Conservation (phyloP, 2,329 filamentous ascomycete genomes). For the Endoconidiophora laricicola region DNA sequence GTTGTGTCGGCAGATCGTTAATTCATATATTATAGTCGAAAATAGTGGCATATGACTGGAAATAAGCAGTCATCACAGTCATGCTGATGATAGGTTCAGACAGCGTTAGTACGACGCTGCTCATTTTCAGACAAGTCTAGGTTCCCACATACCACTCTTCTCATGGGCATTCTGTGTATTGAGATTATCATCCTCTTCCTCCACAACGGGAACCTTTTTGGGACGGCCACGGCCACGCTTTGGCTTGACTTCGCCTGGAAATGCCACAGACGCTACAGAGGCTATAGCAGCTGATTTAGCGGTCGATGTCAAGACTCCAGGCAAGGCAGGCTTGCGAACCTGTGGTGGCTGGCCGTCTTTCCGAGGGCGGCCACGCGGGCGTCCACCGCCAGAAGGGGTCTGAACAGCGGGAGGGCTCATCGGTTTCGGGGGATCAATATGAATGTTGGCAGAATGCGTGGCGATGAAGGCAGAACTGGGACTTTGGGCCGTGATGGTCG, state of each 20-base stretch:
- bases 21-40: too few relatives aligned
- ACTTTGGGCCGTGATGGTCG: neutral
- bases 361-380: slow-evolving; percentile 32
- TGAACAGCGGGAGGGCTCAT: too few relatives aligned
- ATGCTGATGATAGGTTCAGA: too few relatives aligned
- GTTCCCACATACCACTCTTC: too few relatives aligned
- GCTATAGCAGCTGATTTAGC: neutral
- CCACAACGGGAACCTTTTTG: slow-evolving; percentile 15
- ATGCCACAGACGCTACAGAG: neutral
- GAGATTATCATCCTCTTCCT: too few relatives aligned
- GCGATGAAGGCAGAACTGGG: neutral
- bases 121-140: too few relatives aligned
- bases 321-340: neutral
- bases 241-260: slow-evolving; percentile 12
- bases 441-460: neutral
- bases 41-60: neutral
- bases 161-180: too few relatives aligned
- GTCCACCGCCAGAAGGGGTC: slow-evolving; percentile 20
- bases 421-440: too few relatives aligned
- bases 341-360: slow-evolving; percentile 19
- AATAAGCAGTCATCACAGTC: neutral
- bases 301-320: neutral
- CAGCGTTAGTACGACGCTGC: too few relatives aligned
- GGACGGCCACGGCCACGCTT: slow-evolving; percentile 10
- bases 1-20: too few relatives aligned